Base-by-base conservation (phyloP, 768 basidiomycete species). In the Trametes cinnabarina region DNA sequence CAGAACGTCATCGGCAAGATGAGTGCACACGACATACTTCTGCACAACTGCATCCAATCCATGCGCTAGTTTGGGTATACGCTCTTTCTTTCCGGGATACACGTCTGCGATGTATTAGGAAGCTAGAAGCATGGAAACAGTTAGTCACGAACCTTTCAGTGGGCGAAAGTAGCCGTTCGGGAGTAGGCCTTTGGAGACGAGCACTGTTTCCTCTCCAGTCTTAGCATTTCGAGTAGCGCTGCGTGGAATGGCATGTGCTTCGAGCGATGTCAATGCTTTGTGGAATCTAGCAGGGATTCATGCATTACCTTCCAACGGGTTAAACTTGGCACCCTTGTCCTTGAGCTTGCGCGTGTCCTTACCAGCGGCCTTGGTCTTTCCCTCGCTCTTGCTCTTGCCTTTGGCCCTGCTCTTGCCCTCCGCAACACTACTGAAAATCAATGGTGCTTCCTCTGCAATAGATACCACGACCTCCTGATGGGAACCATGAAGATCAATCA, bases 41-140 rank as follows among this genome's bases (percentile, higher is more conserved):
- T 90, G 90, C 35, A 93, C 72, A 0, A 87, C 87, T 3, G 87
- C 78, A 39, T 86, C 82, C 6, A 94, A 74, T 11, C 82, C 82
- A 61, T 88, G 87, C 0, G 84, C 76, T 4, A 94, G 79, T 3
- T 68, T 75, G 1, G 90, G 82, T 20, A 94, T 77, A 7, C 32
- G 78, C 75, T 22, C 84, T 79, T 26, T 76, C 66, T 1, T 73
- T 6, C 72, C 69, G 3, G 80, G 74, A 11, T 68, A 53, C 15
- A 84, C 60, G 60, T 85, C 83, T 86, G 64, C 19, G 53, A 35
- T 14, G 37, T 15, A 28, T 46, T 14, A 46, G 44, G 11, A 19
- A 26, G 26, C 23, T 10, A 39, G 19, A 14, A 25, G 8, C 7
- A 42, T 0, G 12, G 10, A 23, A 28, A 25, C 4, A 12, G 25